A percentile compares a stretch with the other conserved stretches of the same genome.
phyloP scores from a whole-genome alignment of 495 filamentous ascomycete species.

The Letharia lupina region DNA sequence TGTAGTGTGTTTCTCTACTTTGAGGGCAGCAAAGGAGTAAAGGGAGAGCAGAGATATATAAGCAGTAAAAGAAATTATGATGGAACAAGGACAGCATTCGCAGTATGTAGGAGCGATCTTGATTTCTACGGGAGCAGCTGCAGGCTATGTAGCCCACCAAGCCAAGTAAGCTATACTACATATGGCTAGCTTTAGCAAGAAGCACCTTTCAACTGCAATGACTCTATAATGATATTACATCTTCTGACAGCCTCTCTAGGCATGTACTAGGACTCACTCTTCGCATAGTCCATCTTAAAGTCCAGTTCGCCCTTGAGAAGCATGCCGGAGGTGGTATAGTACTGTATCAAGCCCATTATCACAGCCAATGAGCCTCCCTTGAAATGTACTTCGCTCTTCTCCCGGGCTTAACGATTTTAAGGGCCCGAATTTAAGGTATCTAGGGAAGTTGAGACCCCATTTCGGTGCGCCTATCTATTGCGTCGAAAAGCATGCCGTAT shows the following conservation, averaged over 20 bases:
- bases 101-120: too few species aligned
- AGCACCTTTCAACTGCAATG: too few species aligned
- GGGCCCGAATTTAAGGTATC: too few species aligned
- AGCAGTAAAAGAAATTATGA: too few species aligned
- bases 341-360: not conserved
- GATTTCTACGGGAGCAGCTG: not conserved
- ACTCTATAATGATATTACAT: not conserved
- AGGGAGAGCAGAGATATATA: not conserved
- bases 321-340: conserved; percentile 2
- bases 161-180: too few species aligned
- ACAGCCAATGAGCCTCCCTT: not conserved
- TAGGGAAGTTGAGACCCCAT: too few species aligned
- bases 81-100: too few species aligned
- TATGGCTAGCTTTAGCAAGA: too few species aligned
- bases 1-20: not conserved
- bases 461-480: too few species aligned
- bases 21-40: not conserved
- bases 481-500: not conserved
- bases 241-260: not conserved
- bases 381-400: too few species aligned
- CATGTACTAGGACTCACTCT: not conserved
- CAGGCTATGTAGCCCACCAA: too few species aligned
- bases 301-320: not conserved
- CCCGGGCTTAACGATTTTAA: too few species aligned
- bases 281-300: not conserved